Percentiles rank a stretch among this genome's conserved stretches.
Conservation (phyloP, 2,329 filamentous ascomycete genomes). For the Fusarium albosuccineum region DNA sequence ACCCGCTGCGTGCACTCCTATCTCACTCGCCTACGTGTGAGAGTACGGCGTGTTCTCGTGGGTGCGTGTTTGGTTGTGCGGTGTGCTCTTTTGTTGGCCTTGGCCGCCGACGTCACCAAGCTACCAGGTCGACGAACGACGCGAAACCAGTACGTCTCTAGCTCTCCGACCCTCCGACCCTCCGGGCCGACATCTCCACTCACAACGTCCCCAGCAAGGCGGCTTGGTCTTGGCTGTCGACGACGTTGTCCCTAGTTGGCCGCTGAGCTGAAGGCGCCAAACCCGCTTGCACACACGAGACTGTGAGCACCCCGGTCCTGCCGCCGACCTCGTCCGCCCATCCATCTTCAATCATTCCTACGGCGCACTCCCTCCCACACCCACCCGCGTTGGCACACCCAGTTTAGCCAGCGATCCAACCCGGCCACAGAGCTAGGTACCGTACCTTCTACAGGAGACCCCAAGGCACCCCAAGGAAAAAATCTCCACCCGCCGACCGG, state of each 20-base stretch:
- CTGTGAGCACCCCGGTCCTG: slow-evolving; percentile 41
- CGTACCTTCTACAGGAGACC: slow-evolving; percentile 37
- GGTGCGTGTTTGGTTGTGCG: slow-evolving; percentile 35
- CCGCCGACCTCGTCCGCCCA: slow-evolving; percentile 47
- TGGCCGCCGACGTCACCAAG: slow-evolving; percentile 47
- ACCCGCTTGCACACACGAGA: slow-evolving; percentile 48
- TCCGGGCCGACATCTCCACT: slow-evolving; percentile 49
- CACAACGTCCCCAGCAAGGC: slow-evolving; percentile 46
- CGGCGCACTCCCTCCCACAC: slow-evolving; percentile 37
- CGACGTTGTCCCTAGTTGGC: slow-evolving; percentile 37
- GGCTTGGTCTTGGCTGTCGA: slow-evolving; percentile 44
- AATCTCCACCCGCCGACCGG: slow-evolving; percentile 45
- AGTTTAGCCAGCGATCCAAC: slow-evolving; percentile 42
- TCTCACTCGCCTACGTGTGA: slow-evolving; percentile 15
- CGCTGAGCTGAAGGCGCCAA: slow-evolving; percentile 50
- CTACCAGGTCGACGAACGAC: slow-evolving; percentile 42
- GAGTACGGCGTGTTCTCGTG: slow-evolving; percentile 30
- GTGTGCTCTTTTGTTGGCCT: slow-evolving; percentile 40
- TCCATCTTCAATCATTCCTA: slow-evolving; percentile 43
- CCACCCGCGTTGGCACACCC: slow-evolving; percentile 28
- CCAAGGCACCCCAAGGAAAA: slow-evolving; percentile 47
- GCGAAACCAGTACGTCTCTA: slow-evolving; percentile 42
- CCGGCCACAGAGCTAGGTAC: slow-evolving; percentile 37
- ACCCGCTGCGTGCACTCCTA: slow-evolving; percentile 14
- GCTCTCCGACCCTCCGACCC: slow-evolving; percentile 41